Base-by-base conservation (phyloP, 2,329 filamentous ascomycete species). In the Fonsecaea pugnacius region DNA sequence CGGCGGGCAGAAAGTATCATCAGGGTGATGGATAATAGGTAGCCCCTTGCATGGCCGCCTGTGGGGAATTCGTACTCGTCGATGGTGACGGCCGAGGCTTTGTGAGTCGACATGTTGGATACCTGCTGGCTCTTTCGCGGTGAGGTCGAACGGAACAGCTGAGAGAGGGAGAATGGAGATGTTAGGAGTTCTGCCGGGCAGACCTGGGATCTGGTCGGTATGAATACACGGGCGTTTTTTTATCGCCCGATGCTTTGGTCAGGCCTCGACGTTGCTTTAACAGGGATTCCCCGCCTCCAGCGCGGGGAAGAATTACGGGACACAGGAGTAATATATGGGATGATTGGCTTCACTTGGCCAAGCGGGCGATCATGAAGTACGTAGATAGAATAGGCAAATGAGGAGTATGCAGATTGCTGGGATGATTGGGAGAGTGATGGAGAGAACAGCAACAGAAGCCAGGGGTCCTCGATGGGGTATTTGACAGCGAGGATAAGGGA, bases 61-160 rank as follows among this genome's bases (percentile, higher is more conserved):
- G 30, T 62, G 24, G 62, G 62, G 24, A 65, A 36, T 43, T 59
- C 35, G 55, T 69, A 66, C 55, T 70, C 60, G 56, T 70, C 58
- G 27, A 68, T 62, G 27, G 65, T 52, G 58, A 70, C 53, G 53
- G 59, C 51, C 36, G 69, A 58, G 63, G 58, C 46, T 64, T 70
- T 61, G 55, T 67, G 32, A 35, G 66, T 54, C n/a, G 69, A 43
- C 62, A 67, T 66, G 24, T 53, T 64, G 40, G 35, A 38, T 48
- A n/a, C 30, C 10, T 50, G 10, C 30, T 53, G 46, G 48, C 55
- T 56, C n/a, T n/a, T 35, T 12, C 9, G 24, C 30, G 54, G 18
- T 8, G 27, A 16, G 35, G 12, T 33, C 9, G 12, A 18, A 36
- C 21, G 21, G 14, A 50, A 33, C 27, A 32, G 33, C 40, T 40